Evolutionary conservation across 2,329 filamentous ascomycete genomes (phyloP).

Genomic region (Sclerotinia subarctica): DNA sequence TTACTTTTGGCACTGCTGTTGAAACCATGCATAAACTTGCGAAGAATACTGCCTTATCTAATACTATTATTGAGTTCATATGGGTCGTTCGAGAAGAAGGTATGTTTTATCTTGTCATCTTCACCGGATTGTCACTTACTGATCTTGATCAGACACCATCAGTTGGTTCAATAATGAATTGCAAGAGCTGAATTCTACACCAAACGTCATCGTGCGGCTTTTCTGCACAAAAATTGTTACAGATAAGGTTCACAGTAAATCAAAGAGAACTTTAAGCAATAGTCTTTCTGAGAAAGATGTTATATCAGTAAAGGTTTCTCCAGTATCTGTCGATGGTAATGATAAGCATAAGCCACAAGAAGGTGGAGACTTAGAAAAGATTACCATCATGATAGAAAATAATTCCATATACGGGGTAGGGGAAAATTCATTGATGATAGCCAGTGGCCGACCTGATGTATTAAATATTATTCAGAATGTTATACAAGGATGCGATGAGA

Average conservation of each 20-base stretch:
- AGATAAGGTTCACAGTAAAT: not conserved
- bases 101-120: constrained; percentile 27
- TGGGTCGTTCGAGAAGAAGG: constrained; percentile 49
- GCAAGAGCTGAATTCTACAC: constrained; percentile 32
- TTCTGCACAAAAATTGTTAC: constrained; percentile 31
- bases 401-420: not conserved
- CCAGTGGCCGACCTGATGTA: constrained; percentile 44
- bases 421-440: constrained; percentile 12
- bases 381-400: not conserved
- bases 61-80: constrained; percentile 45
- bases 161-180: constrained; percentile 34
- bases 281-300: not conserved
- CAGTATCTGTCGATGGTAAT: not conserved
- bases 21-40: constrained; percentile 45
- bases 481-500: constrained; percentile 38
- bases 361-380: not conserved
- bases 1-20: constrained; percentile 50
- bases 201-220: constrained; percentile 36
- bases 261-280: not conserved
- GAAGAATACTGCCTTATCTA: constrained; percentile 32
- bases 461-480: constrained; percentile 42
- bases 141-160: not conserved
- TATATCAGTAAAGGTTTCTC: not conserved
- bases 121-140: not conserved
- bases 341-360: not conserved